Conservation (phyloP, 768 basidiomycete species). For the Hypsizygus marmoreus region DNA sequence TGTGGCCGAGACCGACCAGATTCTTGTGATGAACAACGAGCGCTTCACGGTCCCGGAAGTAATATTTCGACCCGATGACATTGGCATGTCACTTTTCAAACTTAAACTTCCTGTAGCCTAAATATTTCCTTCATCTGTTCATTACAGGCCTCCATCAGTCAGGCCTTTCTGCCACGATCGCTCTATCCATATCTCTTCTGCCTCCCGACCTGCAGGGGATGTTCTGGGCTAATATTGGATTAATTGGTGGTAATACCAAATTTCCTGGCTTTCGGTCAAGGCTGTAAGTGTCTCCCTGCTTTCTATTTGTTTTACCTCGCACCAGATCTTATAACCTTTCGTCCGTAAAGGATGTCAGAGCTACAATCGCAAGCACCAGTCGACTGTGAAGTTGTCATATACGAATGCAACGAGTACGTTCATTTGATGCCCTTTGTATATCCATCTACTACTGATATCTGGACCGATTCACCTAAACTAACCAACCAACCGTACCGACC, state of each 20-base stretch:
- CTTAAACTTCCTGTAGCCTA: constrained; percentile 11
- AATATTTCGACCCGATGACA: constrained; percentile 86
- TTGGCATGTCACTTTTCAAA: constrained; percentile 55
- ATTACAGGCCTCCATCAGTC: constrained; percentile 72
- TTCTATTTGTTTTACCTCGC: constrained; percentile 10
- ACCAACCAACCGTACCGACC: constrained; percentile 7
- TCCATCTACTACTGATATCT: constrained; percentile 9
- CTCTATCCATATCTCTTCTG: constrained; percentile 71
- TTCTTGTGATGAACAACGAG: constrained; percentile 89
- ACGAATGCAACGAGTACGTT: constrained; percentile 75
- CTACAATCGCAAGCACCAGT: constrained; percentile 80
- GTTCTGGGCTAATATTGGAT: constrained; percentile 94
- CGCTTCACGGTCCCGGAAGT: constrained; percentile 92
- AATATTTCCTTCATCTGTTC: constrained; percentile 22
- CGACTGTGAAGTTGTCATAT: constrained; percentile 74
- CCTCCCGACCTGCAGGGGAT: constrained; percentile 84
- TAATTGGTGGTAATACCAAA: constrained; percentile 82
- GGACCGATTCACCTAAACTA: too few species aligned
- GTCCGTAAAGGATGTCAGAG: constrained; percentile 61
- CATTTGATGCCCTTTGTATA: constrained; percentile 8
- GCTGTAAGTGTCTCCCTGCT: constrained; percentile 67
- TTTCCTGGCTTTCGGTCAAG: constrained; percentile 74
- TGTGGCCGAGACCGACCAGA: constrained; percentile 58
- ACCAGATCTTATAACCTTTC: constrained; percentile 6
- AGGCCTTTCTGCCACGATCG: constrained; percentile 77